Conservation (phyloP, 1,139 yeast genomes). For the Hyphopichia wangnamkhiaoensis region DNA sequence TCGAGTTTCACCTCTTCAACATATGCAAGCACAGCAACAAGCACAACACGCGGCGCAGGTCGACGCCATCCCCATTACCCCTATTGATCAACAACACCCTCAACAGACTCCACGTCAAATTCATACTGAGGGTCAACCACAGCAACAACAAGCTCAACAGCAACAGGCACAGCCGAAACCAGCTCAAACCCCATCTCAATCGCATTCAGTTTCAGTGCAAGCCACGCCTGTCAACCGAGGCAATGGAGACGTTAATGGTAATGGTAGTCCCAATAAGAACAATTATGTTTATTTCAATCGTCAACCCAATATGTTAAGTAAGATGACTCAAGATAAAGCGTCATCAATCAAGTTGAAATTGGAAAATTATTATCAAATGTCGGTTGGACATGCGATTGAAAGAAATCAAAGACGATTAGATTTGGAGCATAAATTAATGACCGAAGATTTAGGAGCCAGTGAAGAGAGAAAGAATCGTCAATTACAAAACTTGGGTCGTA, state of each 20-base stretch:
- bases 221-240: neutral
- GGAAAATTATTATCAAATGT: constrained; percentile 74
- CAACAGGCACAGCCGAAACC: too few relatives aligned
- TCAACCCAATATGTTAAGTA: constrained; percentile 75
- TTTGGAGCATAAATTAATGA: constrained; percentile 63
- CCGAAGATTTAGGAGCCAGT: constrained; percentile 61
- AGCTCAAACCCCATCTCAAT: constrained; percentile 11
- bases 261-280: constrained; percentile 11
- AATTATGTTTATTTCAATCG: constrained; percentile 78
- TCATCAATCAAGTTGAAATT: constrained; percentile 69
- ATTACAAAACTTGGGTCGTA: constrained; percentile 66
- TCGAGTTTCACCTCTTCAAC: constrained; percentile 9
- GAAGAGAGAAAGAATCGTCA: constrained; percentile 78
- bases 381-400: constrained; percentile 79
- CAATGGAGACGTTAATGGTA: constrained; percentile 2
- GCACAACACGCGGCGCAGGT: constrained; percentile 4
- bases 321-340: constrained; percentile 70
- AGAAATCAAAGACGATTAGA: constrained; percentile 76
- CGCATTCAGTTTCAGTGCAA: constrained; percentile 6
- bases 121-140: constrained; percentile 8
- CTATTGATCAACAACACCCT: constrained; percentile 2
- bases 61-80: neutral
- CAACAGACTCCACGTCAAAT: constrained; percentile 10
- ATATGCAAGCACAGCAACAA: constrained; percentile 6
- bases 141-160: too few relatives aligned